Evolutionary conservation across 805 yeast species (phyloP).

Genomic region (Kuraishia cidri): DNA sequence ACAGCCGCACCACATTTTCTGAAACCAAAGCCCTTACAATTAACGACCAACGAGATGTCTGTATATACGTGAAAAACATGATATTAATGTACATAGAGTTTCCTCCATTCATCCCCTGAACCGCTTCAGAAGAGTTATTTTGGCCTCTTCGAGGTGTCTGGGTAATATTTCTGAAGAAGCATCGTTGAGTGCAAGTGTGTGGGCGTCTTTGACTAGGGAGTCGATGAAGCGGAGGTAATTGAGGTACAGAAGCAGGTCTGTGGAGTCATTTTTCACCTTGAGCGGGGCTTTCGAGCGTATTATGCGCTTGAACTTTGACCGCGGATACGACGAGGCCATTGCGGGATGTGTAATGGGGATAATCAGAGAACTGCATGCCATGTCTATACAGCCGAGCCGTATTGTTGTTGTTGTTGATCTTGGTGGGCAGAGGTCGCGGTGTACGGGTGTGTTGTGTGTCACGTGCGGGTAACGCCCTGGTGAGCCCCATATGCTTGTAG

Average conservation of each 20-base stretch:
- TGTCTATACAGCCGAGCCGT: too few relatives aligned
- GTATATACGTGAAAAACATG: not conserved
- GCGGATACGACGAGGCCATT: slow-evolving; percentile 5
- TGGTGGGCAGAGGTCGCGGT: too few relatives aligned
- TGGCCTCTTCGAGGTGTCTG: slow-evolving; percentile 28
- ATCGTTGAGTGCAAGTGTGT: slow-evolving; percentile 24
- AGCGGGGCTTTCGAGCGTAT: slow-evolving; percentile 13
- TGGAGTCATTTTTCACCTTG: slow-evolving; percentile 24
- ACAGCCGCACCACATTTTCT: slow-evolving; percentile 6
- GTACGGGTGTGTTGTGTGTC: too few relatives aligned
- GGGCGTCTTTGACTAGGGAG: slow-evolving; percentile 29
- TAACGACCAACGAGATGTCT: slow-evolving; percentile 1
- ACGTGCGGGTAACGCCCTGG: too few relatives aligned
- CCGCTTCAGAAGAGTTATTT: slow-evolving; percentile 19
- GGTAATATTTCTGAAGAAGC: slow-evolving; percentile 33
- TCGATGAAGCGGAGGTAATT: slow-evolving; percentile 37
- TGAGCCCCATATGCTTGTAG: too few relatives aligned
- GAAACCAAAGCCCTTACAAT: not conserved
- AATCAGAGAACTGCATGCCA: too few relatives aligned
- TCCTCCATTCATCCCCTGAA: slow-evolving; percentile 27
- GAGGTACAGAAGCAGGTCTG: slow-evolving; percentile 32
- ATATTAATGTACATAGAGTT: not conserved
- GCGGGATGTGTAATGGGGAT: too few relatives aligned
- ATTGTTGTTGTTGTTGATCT: too few relatives aligned
- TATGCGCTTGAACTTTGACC: slow-evolving; percentile 11